Evolutionary conservation across 192 early-diverging fungal genomes (phyloP), one percentile per base, ranked within the genome.

Genomic region (Coemansia sp.): DNA sequence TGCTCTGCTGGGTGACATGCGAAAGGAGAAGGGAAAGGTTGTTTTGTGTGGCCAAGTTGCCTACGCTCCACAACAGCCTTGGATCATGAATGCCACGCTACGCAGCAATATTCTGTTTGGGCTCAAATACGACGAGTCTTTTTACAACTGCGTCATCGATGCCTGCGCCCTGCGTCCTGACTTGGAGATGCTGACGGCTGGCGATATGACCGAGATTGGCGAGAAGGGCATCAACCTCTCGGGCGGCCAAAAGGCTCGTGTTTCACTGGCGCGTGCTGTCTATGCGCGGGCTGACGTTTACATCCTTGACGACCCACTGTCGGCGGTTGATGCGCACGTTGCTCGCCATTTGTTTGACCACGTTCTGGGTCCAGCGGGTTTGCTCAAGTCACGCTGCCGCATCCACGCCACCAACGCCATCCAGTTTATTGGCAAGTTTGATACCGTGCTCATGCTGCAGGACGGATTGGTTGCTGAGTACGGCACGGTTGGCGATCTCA

Each of bases 91-190:
- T 73, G 88, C 87, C 37, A 93, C 91, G 23, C 58, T 97, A 14
- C 84, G 92, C 37, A 92, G 95, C 61, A 97, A 97, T 74, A 91
- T 97, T 76, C 57, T 91, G 11, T 94, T 95, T 85, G 94, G 94
- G 82, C 85, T 48, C 86, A 81, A 8, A 5, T 94, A 75, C 68
- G 90, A 94, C 27, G 78, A 84, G 31, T 66, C 78, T 17, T 91
- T 90, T 44, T 95, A 94, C 67, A 86, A 93, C 38, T 80, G 77
- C 46, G 83, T 86, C 8, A 75, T 97, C 55, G 80, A 86, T 38
- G 92, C 91, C 34, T 96, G 94, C 77, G 88, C 91, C 21, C 76
- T 97, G 36, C 84, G 77, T 32, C 86, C 84, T 31, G 95, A 97
- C 86, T 84, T 97, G 59, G 86, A 88, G 34, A 90, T 94, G 45